Evolutionary conservation across 768 basidiomycete genomes (phyloP).

Genomic region (Suillus weaverae): DNA sequence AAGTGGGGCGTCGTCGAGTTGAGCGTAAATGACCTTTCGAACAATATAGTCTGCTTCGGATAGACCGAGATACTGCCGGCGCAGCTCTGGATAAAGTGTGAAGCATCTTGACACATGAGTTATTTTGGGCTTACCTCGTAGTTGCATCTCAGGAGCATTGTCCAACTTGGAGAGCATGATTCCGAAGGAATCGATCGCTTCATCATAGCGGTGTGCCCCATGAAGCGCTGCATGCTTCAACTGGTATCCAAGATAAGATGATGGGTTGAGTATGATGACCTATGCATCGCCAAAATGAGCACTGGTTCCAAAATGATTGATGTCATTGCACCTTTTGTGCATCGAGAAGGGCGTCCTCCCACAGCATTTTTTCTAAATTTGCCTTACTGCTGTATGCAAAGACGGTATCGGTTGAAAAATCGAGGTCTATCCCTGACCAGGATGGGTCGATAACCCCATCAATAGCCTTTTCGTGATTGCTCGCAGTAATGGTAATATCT

Average conservation of each 20-base stretch:
- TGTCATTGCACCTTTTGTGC: not conserved
- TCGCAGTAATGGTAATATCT: too few species aligned
- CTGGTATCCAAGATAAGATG: not conserved
- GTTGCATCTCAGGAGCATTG: not conserved
- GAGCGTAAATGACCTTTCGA: not conserved
- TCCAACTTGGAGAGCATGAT: not conserved
- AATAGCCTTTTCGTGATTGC: too few species aligned
- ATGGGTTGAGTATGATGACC: not conserved
- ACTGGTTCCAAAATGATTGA: not conserved
- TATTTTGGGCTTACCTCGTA: not conserved
- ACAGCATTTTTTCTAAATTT: not conserved
- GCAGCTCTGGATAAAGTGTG: not conserved
- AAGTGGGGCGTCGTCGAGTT: not conserved
- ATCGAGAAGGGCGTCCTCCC: not conserved
- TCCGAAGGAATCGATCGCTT: not conserved
- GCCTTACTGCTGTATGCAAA: not conserved
- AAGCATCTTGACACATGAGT: not conserved
- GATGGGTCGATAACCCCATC: too few species aligned
- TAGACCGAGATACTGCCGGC: not conserved
- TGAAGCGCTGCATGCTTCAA: not conserved
- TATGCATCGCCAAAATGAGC: not conserved
- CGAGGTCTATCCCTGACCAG: not conserved
- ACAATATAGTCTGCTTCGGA: not conserved
- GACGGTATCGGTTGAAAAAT: not conserved
- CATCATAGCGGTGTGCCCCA: not conserved